Evolutionary conservation across 257 asterid species (phyloP), one percentile per base, ranked within the genome.

Genomic region (Nicotiana tabacum): DNA sequence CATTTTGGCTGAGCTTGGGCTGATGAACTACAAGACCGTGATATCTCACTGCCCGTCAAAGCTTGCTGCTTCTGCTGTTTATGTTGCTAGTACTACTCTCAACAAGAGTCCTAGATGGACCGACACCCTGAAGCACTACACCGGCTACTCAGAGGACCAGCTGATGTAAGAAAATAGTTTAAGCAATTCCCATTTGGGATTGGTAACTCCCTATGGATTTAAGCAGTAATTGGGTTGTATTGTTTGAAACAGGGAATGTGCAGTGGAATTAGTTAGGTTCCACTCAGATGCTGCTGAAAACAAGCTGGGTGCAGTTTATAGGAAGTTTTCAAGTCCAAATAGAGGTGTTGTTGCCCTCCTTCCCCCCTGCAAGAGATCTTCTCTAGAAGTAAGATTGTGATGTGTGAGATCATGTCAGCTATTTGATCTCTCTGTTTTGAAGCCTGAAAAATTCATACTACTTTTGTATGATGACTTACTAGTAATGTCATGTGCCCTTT

Each of bases 31-130:
- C 88, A 70, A 91, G 8, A 83, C 87, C 12, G 55, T 74, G 66
- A 87, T 89, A 29, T 79, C 27, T 13, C 83, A 85, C 84, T 66
- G 90, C 83, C 94, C 97, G 9, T 95, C 98, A 17, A 80, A 79
- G 88, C 77, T 95, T 8, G 91, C 97, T 24, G 98, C 98, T 37
- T 81, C 97, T 60, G 90, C 98, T 0, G 97, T 93, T n/a, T 95
- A 95, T 76, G 93, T 91, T 17, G 98, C 98, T 4, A 92, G 98
- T 16, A 87, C 90, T 90, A 91, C 95, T 2, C 92, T 95, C 35
- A 77, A 83, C 33, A 87, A 82, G 92, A 81, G 60, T 16, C 93
- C 97, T 5, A n/a, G 53, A 1, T 95, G 98, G 98, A 90, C 92
- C 0, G 90, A 85, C 65, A 95, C 98, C 17, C 86, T 95, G 83